phyloP scores from a whole-genome alignment of 345 rosid genomes.

The Populus pruinosa region DNA sequence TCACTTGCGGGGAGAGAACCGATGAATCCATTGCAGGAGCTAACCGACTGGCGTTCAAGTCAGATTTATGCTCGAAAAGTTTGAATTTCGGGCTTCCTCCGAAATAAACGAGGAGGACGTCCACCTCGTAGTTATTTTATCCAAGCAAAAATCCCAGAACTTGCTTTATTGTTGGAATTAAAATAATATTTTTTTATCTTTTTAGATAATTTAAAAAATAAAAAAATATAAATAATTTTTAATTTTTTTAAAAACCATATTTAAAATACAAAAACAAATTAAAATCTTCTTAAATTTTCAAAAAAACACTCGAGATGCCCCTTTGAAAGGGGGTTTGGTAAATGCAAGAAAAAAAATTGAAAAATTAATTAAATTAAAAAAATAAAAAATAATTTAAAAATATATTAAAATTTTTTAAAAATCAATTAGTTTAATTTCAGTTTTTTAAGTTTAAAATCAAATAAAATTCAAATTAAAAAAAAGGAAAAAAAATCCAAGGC shows the following conservation, averaged over 20 bases:
- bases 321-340: conserved; percentile 34
- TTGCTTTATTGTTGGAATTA: conserved; percentile 2
- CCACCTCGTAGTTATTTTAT: conserved; percentile 11
- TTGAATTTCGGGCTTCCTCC: conserved; percentile 22
- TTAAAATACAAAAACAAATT: too few species aligned
- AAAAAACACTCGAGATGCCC: conserved; percentile 49
- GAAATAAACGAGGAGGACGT: conserved; percentile 25
- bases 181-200: too few species aligned
- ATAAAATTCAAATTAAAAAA: too few species aligned
- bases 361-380: too few species aligned
- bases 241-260: too few species aligned
- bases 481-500: too few species aligned
- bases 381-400: too few species aligned
- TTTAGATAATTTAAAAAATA: too few species aligned
- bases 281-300: conserved; percentile 53
- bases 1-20: conserved; percentile 50
- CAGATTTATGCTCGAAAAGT: conserved; percentile 1
- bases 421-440: too few species aligned
- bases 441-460: too few species aligned
- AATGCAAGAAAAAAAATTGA: neutral
- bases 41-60: conserved; percentile 19
- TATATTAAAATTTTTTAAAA: too few species aligned
- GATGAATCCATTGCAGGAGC: conserved; percentile 23
- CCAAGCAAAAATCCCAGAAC: conserved; percentile 22
- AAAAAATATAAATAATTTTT: too few species aligned